Percentiles rank a stretch among this genome's conserved stretches.
These are phyloP conservation scores for Saccharomycopsis sp. DNA, from an alignment of 805 yeast genomes.

Conservation along the genomic window DNA sequence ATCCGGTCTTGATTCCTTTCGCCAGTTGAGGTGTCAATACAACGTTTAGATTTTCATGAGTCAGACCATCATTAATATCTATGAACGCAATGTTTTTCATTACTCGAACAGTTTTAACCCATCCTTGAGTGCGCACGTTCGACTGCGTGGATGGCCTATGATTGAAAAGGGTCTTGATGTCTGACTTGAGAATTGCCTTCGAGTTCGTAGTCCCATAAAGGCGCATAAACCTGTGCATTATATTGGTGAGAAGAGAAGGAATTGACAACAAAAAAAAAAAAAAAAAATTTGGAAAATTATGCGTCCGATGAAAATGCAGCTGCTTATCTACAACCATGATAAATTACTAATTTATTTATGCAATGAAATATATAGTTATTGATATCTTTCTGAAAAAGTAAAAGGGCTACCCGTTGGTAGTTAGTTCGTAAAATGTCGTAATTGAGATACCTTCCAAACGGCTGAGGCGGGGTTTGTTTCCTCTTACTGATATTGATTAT, in stretches of 20 bases:
- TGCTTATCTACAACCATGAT: too few relatives aligned
- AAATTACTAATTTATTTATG: too few relatives aligned
- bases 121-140: slow-evolving; percentile 39
- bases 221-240: too few relatives aligned
- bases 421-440: not conserved
- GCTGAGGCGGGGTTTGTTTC: too few relatives aligned
- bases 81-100: slow-evolving; percentile 76
- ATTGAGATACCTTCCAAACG: not conserved
- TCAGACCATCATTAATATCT: slow-evolving; percentile 75
- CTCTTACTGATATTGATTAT: too few relatives aligned
- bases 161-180: slow-evolving; percentile 4
- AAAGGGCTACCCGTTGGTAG: not conserved
- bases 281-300: not conserved
- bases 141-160: not conserved
- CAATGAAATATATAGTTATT: not conserved
- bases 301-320: too few relatives aligned
- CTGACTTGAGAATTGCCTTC: slow-evolving; percentile 5
- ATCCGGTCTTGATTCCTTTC: slow-evolving; percentile 36
- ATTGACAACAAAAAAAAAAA: not conserved
- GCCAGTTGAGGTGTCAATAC: slow-evolving; percentile 35
- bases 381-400: not conserved
- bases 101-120: slow-evolving; percentile 64
- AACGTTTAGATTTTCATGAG: slow-evolving; percentile 46
- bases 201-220: slow-evolving; percentile 8
- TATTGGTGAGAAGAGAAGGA: not conserved